Evolutionary conservation across 1,139 yeast species (phyloP), one percentile per base, ranked within the genome.

Genomic region (Eremothecium gossypii): DNA sequence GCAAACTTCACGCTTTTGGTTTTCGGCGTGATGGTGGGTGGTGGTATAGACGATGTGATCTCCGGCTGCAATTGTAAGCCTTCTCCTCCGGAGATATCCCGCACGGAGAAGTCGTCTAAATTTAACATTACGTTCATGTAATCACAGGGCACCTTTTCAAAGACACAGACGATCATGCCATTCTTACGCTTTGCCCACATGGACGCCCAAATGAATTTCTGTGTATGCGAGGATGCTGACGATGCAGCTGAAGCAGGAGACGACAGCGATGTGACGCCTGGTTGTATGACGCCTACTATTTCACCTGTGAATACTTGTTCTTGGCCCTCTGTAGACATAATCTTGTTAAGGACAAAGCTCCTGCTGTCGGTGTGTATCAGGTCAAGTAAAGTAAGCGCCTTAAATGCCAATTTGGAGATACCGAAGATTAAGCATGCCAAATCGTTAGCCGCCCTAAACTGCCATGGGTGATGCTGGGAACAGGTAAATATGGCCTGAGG

Each of bases 371-470:
- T 81, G 10, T 87, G 84, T 30, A 87, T 77, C 47, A 86, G 70
- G 58, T 85, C 95, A 67, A 84, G 69, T 36, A 89, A 68, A 1
- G 86, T 75, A 41, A 82, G 63, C 12, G 79, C 71, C 38, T 74
- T 72, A 39, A 87, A 68, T 39, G 81, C 79, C 28, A 68, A 69
- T 54, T 79, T 77, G 46, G 84, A 77, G 8, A 83, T 77, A 12
- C 96, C 96, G 66, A 87, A 84, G 69, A 84, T 79, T 49, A 86
- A 70, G 57, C 95, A 83, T 0, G 96, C 95, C 52, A 86, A 68
- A 62, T 89, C 96, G 57, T 89, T 89, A 7, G 94, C 89, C 7
- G 94, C 89, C 52, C 77, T 76, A 37, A 89, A 75, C 14, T 70
- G 64, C 86, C 93, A 89, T 0, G 96, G 96, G 39, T 74, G 71